A percentile compares a stretch with the other conserved stretches of the same genome.
Evolutionary conservation across 75 land plant genomes (phyloP).

Genomic region (Pinus albicaulis): DNA sequence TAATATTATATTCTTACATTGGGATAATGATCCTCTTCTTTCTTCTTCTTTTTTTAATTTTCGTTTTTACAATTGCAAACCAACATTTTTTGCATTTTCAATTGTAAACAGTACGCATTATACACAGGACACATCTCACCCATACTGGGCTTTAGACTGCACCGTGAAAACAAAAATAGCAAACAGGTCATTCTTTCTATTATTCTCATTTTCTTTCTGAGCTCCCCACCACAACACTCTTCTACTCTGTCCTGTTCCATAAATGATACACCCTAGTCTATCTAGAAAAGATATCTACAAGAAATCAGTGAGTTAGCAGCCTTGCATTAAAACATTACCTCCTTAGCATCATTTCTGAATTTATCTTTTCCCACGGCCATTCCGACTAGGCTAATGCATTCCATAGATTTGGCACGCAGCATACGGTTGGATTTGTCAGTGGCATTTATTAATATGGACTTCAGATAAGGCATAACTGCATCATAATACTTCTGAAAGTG

Average conservation of each 20-base stretch:
- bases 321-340: conserved; percentile 45
- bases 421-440: conserved; percentile 90
- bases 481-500: conserved; percentile 96
- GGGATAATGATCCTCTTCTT: too few species aligned
- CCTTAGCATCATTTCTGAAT: conserved; percentile 94
- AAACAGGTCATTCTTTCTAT: not conserved
- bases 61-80: too few species aligned
- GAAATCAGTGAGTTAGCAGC: not conserved
- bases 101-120: too few species aligned
- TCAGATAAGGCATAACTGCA: conserved; percentile 95
- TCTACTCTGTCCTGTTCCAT: not conserved
- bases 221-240: not conserved
- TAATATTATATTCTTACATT: too few species aligned
- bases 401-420: conserved; percentile 99
- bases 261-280: not conserved
- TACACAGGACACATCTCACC: too few species aligned
- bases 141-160: too few species aligned
- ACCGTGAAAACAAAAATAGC: too few species aligned
- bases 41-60: too few species aligned
- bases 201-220: not conserved
- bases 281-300: not conserved
- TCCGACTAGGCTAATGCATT: conserved; percentile 97
- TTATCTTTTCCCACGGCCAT: conserved; percentile 99
- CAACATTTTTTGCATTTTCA: too few species aligned
- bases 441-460: conserved; percentile 88